Evolutionary conservation across 2,329 filamentous ascomycete species (phyloP).

Genomic region (Allantophomopsis lycopodina): DNA sequence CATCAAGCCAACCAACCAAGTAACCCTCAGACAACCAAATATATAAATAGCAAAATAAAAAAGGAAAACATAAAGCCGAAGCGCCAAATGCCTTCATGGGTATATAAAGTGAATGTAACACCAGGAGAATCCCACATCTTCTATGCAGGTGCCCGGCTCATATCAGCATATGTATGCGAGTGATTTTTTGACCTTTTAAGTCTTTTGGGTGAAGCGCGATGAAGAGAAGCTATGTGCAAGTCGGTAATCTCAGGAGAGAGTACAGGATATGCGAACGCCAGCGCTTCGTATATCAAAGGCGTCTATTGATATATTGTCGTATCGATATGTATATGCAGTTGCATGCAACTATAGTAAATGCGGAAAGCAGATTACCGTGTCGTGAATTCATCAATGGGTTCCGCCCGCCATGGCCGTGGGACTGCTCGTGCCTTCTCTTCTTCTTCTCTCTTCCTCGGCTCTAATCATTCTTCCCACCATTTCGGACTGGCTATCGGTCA

Average conservation of each 20-base stretch:
- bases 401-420: not conserved
- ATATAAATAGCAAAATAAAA: not conserved
- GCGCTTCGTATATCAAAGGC: not conserved
- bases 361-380: not conserved
- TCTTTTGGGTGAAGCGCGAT: no score
- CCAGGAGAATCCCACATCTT: not conserved
- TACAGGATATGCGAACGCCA: not conserved
- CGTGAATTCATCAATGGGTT: no score
- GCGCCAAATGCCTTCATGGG: not conserved
- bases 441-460: constrained; percentile 2
- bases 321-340: not conserved
- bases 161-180: not conserved
- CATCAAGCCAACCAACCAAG: not conserved
- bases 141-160: not conserved
- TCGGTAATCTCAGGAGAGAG: not conserved
- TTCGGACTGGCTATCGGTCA: constrained; percentile 4
- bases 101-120: not conserved
- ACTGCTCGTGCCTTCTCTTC: constrained; percentile 1
- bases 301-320: not conserved
- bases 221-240: not conserved
- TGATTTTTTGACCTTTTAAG: no score
- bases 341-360: not conserved
- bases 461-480: constrained; percentile 3
- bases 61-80: not conserved
- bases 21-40: not conserved